Evolutionary conservation across 306 rosid genomes (phyloP).

Genomic region (Cucurbita ficifolia): DNA sequence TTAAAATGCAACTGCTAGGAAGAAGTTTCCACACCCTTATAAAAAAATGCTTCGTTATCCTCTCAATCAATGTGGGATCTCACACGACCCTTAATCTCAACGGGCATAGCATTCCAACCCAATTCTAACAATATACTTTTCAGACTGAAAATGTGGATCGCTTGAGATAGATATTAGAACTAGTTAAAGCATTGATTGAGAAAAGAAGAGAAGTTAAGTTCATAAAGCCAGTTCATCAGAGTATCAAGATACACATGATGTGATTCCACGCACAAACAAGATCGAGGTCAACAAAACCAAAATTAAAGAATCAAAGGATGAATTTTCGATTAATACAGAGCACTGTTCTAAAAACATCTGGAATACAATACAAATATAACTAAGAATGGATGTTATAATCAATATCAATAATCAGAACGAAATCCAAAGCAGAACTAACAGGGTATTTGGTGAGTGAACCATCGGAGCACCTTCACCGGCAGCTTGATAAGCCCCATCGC

Average conservation of each 20-base stretch:
- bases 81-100: too few species aligned
- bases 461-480: constrained; percentile 38
- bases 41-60: too few species aligned
- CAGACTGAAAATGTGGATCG: too few species aligned
- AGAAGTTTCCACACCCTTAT: too few species aligned
- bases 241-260: background rate
- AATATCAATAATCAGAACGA: background rate
- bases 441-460: constrained; percentile 59
- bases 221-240: too few species aligned
- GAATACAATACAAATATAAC: background rate
- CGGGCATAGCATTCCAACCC: too few species aligned
- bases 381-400: background rate
- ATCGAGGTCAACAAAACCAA: background rate
- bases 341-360: background rate
- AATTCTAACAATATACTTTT: too few species aligned
- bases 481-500: constrained; percentile 62
- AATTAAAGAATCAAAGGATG: background rate
- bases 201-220: too few species aligned
- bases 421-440: constrained; percentile 17
- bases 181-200: too few species aligned
- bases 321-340: background rate
- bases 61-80: too few species aligned
- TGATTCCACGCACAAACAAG: background rate
- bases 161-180: too few species aligned
- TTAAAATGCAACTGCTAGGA: too few species aligned